Percentiles rank a stretch among this genome's conserved stretches.
These are phyloP conservation scores for Styphnolobium japonicum DNA, from an alignment of 306 rosid species.

Conservation along the genomic window DNA sequence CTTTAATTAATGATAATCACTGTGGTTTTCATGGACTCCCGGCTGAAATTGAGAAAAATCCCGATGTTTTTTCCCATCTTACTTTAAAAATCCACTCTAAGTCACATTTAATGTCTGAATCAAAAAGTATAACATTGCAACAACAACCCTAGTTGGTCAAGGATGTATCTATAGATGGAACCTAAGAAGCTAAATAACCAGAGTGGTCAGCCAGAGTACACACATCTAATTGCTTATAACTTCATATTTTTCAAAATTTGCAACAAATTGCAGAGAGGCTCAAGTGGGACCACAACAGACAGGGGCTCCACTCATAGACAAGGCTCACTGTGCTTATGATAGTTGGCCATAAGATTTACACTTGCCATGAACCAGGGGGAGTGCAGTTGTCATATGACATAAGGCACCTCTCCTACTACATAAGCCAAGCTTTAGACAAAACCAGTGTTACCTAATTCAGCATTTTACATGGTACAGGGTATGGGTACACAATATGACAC, in stretches of 20 bases:
- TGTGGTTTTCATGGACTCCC: not conserved
- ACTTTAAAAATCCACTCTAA: not conserved
- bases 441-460: not conserved
- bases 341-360: not conserved
- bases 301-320: not conserved
- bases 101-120: not conserved
- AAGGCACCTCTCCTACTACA: not conserved
- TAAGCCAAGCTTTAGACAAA: not conserved
- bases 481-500: not conserved
- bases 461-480: not conserved
- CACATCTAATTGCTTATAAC: not conserved
- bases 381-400: not conserved
- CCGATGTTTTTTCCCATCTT: not conserved
- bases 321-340: not conserved
- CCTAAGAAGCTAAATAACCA: not conserved
- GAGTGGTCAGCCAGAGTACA: not conserved
- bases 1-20: not conserved
- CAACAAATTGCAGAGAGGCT: not conserved
- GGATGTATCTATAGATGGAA: not conserved
- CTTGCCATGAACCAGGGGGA: not conserved
- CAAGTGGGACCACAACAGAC: not conserved
- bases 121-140: not conserved
- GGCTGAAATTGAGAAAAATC: not conserved
- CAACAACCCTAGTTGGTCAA: conserved; percentile 7
- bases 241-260: not conserved